Percentiles rank a stretch among this genome's conserved stretches.
These are phyloP conservation scores for Saturnispora diversa DNA, from an alignment of 805 yeast genomes.

Conservation along the genomic window DNA sequence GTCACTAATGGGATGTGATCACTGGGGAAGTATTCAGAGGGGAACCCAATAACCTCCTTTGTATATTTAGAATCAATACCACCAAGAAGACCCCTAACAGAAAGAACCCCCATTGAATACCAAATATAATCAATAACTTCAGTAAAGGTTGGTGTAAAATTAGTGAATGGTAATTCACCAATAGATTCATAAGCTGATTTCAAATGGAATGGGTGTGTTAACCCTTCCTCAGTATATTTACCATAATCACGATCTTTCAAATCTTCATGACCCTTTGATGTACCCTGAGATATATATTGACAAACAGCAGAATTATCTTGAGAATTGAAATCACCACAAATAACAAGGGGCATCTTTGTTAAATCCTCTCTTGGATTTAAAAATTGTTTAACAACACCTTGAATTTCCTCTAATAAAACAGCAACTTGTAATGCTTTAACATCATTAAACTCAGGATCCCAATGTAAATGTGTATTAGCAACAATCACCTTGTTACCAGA, in stretches of 20 bases:
- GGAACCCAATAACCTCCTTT: conserved; percentile 77
- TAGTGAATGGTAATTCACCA: conserved; percentile 91
- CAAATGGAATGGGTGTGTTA: conserved; percentile 70
- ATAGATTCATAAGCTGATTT: conserved; percentile 78
- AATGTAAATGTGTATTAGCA: conserved; percentile 91
- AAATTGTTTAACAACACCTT: conserved; percentile 45
- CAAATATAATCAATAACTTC: conserved; percentile 93
- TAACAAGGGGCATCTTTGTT: conserved; percentile 57
- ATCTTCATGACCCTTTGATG: conserved; percentile 71
- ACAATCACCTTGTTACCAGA: conserved; percentile 67
- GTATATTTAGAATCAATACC: conserved; percentile 73
- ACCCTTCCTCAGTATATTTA: conserved; percentile 80
- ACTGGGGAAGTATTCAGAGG: conserved; percentile 87
- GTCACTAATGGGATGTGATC: conserved; percentile 88
- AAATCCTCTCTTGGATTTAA: conserved; percentile 26
- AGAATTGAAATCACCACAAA: conserved; percentile 96
- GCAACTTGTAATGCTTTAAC: conserved; percentile 96
- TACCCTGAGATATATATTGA: conserved; percentile 76
- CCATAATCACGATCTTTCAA: conserved; percentile 87
- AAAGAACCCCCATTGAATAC: conserved; percentile 76
- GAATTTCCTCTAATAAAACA: conserved; percentile 80
- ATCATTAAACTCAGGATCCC: conserved; percentile 96
- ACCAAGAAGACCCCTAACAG: conserved; percentile 81
- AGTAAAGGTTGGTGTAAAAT: conserved; percentile 87
- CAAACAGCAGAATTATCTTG: conserved; percentile 83